Base-by-base conservation (phyloP, 108 stramenopile genomes). In the Fistulifera solaris region DNA sequence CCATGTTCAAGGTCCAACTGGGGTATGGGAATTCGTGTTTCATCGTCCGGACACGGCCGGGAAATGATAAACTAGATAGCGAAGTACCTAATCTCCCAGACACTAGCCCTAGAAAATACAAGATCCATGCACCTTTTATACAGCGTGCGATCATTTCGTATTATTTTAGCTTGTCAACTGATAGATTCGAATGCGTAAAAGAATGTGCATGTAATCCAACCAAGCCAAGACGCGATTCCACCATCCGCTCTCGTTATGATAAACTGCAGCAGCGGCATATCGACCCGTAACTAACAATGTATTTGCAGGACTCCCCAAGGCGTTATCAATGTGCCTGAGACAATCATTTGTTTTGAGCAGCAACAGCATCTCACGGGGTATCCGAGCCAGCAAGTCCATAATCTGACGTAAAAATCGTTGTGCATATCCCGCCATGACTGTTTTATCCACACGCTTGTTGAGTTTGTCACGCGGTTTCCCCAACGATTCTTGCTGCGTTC, bases 261-360 rank as follows among this genome's bases (percentile, higher is more conserved):
- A 82, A 1, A 87, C 73, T 0, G 83, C 78, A 52, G 56, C 57
- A 1, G 85, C 73, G 8, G 89, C 89, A 65, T 81, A 85, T 23
- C 62, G 67, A 28, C 89, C 89, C 42, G 82, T 77, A 17, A 91
- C 68, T 2, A 85, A 68, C 57, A 91, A 54, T 6, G 77, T 91
- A 53, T 91, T 87, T 31, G 77, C 62, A 1, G 89, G 89, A 1
- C 80, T 80, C 10, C 90, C 94, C 10, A 98, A 61, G 1, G 79
- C 67, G 40, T 71, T 63, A 64, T 98, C 95, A 43, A 98, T 84
- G 66, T 96, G 95, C 14, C 97, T 61, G 35, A 94, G 59, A 64
- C 94, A 95, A 66, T 96, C 95, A 57, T 95, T 94, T 86, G 87
- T 94, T 58, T 97, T 94, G n/a, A 97, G 73, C 28, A 97, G 63